Evolutionary conservation across 2,329 filamentous ascomycete species (phyloP), one percentile per base, ranked within the genome.

Genomic region (Atkinsonella hypoxylon): DNA sequence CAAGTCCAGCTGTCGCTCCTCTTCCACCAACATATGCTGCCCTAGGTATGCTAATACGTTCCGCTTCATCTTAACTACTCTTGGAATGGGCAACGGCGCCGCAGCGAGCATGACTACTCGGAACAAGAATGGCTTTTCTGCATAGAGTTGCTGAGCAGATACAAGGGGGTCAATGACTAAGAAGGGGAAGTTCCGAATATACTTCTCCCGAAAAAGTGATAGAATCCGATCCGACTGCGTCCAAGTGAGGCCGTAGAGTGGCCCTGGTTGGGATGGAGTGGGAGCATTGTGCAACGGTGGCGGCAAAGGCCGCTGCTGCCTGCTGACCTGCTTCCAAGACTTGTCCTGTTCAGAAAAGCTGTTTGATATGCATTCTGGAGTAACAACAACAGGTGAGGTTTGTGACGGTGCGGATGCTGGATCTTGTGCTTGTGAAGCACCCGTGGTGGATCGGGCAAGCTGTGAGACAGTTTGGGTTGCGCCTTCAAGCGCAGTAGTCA

Each of bases 1-100:
- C 3, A 73, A 57, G 50, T 74, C 72, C 9, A 76, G 51, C 15
- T 62, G 65, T 32, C 62, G 62, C 39, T 73, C 65, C 17, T 67
- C 67, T 51, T 67, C 63, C 1, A 72, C 63, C 0, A 77, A 47
- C 46, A 73, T 59, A 34, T 68, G 67, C 18, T 71, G 43, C 3
- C 49, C 38, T 22, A 47, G 30, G 63, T 73, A 70, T 7, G 66
- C 65, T 54, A 70, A 62, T 20, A 68, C 62, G 39, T 68, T 69
- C 43, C 60, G 68, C 61, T 57, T 71, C 59, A 68, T 75, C 60
- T 63, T 69, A n/a, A 57, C 60, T 26, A 65, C 50, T 22, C 58
- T 57, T 3, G 61, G 51, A 22, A 54, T 53, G 43, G 57, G 61
- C 2, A 64, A 53, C 3, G 62, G 61, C 7, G 63, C 60, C 6